Percentiles rank a stretch among this genome's conserved stretches.
Evolutionary conservation across 2,329 filamentous ascomycete species (phyloP).

Genomic region (Fusarium sterilihyphosum): DNA sequence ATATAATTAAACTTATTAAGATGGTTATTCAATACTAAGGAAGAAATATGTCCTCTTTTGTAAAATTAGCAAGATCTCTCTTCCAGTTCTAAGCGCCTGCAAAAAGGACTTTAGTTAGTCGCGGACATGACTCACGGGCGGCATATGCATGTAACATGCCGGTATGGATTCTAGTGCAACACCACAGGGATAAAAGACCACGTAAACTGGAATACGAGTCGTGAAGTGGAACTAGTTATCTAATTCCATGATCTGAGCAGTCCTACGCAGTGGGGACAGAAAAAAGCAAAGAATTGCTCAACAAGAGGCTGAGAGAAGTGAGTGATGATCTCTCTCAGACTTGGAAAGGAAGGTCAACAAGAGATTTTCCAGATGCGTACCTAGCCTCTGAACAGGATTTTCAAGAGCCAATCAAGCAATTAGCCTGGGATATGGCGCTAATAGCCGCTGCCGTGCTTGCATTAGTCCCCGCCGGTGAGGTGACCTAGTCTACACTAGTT

Average conservation of each 20-base stretch:
- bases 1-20: accelerated
- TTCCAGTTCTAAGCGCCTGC: accelerated
- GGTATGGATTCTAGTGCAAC: background rate
- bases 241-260: background rate
- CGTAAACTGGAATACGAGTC: background rate
- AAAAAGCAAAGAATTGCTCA: background rate
- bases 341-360: background rate
- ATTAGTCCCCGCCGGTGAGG: background rate
- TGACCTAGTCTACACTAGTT: background rate
- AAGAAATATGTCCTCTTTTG: background rate
- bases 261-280: background rate
- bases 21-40: accelerated
- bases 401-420: background rate
- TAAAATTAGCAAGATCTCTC: accelerated
- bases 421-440: background rate
- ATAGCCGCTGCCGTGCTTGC: background rate
- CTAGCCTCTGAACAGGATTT: background rate
- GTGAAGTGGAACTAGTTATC: background rate
- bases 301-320: background rate
- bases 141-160: background rate
- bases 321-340: background rate
- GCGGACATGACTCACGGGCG: background rate
- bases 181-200: background rate
- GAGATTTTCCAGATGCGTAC: background rate
- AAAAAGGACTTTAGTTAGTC: background rate